phyloP scores from a whole-genome alignment of 441 rosid species.

The Syzygium syzygioides region DNA sequence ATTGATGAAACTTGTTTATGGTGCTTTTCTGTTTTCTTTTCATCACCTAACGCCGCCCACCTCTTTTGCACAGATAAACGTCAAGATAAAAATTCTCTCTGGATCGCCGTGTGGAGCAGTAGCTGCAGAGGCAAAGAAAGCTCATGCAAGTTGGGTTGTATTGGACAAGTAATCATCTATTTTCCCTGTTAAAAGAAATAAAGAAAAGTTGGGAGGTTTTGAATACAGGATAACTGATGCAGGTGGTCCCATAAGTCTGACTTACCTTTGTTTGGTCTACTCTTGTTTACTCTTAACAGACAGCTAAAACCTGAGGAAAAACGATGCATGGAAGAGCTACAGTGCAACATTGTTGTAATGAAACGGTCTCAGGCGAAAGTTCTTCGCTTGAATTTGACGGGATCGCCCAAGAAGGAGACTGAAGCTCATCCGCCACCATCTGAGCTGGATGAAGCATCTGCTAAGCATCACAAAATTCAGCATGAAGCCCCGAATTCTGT shows the following conservation, averaged over 20 bases:
- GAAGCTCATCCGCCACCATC: conserved; percentile 29
- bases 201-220: neutral
- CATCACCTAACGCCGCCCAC: neutral
- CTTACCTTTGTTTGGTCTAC: neutral
- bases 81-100: conserved; percentile 85
- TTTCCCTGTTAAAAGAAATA: neutral
- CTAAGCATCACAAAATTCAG: conserved; percentile 30
- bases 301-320: conserved; percentile 82
- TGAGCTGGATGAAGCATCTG: conserved; percentile 38
- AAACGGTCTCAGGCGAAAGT: conserved; percentile 85
- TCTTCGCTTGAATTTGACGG: conserved; percentile 87
- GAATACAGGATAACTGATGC: neutral
- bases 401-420: conserved; percentile 44
- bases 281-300: conserved; percentile 33
- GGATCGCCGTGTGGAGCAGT: conserved; percentile 85
- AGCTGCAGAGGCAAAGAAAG: conserved; percentile 82
- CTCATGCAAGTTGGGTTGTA: conserved; percentile 87
- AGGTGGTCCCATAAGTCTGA: neutral
- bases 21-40: neutral
- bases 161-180: conserved; percentile 73
- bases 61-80: conserved; percentile 55
- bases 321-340: conserved; percentile 82
- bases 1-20: neutral
- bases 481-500: conserved; percentile 34
- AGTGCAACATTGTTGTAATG: conserved; percentile 95